These are phyloP conservation scores for Melastoma malabathricum DNA, from an alignment of 345 rosid genomes.

Conservation along the genomic window DNA sequence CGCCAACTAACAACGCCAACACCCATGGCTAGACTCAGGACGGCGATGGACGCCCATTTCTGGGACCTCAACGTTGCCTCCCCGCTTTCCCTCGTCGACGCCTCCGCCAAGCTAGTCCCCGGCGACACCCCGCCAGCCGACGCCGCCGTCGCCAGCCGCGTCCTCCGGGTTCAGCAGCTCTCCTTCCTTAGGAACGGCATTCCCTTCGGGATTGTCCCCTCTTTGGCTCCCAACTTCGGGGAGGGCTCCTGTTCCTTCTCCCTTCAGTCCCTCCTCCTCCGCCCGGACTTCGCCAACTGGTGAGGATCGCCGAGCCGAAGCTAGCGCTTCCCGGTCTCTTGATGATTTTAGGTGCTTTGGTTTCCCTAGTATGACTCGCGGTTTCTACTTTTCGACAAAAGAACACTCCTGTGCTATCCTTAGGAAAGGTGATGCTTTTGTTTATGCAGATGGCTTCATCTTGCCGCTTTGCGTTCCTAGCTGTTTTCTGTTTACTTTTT, in stretches of 20 bases:
- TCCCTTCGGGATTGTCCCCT: conserved; percentile 72
- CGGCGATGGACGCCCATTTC: conserved; percentile 72
- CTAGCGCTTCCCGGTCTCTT: not conserved
- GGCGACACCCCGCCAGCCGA: conserved; percentile 63
- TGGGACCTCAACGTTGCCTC: conserved; percentile 70
- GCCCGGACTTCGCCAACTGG: conserved; percentile 45
- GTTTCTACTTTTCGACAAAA: too few relatives aligned
- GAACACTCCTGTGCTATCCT: too few relatives aligned
- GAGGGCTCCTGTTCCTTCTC: conserved; percentile 56
- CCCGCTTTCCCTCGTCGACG: conserved; percentile 41
- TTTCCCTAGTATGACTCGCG: not conserved
- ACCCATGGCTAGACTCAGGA: conserved; percentile 51
- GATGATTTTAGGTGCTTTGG: not conserved
- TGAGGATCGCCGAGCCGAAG: conserved; percentile 9
- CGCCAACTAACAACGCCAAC: not conserved
- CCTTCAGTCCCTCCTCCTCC: conserved; percentile 52
- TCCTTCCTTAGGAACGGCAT: conserved; percentile 54
- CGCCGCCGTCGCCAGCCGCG: conserved; percentile 52
- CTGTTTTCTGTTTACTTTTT: not conserved
- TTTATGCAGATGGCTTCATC: too few relatives aligned
- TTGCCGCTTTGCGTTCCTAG: not conserved
- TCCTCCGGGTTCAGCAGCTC: conserved; percentile 78
- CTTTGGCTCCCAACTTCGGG: conserved; percentile 33
- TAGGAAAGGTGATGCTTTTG: too few relatives aligned
- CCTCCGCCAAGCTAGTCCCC: conserved; percentile 56